Conservation (phyloP, 1,284 basidiomycete species). For the Trichosporon asahii region DNA sequence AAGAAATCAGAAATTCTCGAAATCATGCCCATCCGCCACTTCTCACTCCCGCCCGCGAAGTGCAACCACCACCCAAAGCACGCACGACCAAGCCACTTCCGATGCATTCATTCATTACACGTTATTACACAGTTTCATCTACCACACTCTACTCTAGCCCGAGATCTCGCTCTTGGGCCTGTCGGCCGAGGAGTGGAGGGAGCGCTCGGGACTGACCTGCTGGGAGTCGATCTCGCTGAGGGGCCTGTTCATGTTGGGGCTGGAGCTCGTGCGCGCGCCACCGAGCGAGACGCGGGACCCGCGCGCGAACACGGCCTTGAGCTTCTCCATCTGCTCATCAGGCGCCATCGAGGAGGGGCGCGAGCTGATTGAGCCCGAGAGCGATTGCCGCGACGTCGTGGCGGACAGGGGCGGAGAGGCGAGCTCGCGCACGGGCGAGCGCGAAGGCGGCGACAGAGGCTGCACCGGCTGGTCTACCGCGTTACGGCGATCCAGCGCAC, state of each 20-base stretch:
- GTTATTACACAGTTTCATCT: not conserved
- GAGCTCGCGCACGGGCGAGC: slow-evolving; percentile 26
- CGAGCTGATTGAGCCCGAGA: not conserved
- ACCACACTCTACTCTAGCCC: not conserved
- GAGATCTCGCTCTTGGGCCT: not conserved
- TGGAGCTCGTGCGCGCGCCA: not conserved
- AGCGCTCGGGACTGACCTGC: not conserved
- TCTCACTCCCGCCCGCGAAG: no score
- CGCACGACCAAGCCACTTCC: not conserved
- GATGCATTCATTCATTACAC: slow-evolving; percentile 6
- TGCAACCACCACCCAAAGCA: not conserved
- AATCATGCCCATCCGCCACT: not conserved
- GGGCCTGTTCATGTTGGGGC: not conserved
- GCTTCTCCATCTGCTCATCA: slow-evolving; percentile 44
- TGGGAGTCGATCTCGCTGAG: slow-evolving; percentile 6
- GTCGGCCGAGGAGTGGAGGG: not conserved
- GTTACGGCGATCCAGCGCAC: slow-evolving; percentile 40
- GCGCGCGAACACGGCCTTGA: slow-evolving; percentile 40
- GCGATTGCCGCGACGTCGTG: slow-evolving; percentile 18
- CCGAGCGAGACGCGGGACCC: slow-evolving; percentile 1
- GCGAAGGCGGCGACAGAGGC: not conserved
- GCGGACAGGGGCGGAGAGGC: slow-evolving; percentile 22
- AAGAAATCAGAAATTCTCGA: no score
- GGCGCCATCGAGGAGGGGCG: slow-evolving; percentile 26
- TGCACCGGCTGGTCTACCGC: slow-evolving; percentile 37